These are phyloP conservation scores for Tulasnella sp. DNA, from an alignment of 768 basidiomycete genomes.

Conservation along the genomic window DNA sequence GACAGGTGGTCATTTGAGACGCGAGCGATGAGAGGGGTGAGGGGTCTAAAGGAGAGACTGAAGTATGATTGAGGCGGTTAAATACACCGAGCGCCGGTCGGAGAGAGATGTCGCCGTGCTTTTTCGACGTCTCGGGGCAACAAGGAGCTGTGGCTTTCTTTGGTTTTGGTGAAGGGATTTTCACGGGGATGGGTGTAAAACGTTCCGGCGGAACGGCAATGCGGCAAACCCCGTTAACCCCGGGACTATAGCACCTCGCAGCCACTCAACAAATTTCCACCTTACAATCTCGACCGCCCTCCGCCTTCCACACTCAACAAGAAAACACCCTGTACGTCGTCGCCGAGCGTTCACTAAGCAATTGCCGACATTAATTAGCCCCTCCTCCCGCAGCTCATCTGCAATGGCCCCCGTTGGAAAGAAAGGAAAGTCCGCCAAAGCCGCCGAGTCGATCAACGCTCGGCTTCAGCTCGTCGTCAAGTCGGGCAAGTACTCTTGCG, in stretches of 20 bases:
- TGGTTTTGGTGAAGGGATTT: not conserved
- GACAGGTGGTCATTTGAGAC: not conserved
- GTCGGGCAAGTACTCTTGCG: conserved; percentile 94
- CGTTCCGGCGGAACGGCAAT: not conserved
- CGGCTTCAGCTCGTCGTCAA: conserved; percentile 94
- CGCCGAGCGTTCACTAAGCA: not conserved
- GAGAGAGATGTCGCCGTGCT: not conserved
- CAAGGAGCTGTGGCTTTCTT: not conserved
- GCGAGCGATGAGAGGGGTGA: not conserved
- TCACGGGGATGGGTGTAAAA: not conserved
- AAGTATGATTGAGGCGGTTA: not conserved
- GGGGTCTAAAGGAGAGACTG: not conserved
- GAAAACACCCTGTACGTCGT: conserved; percentile 1
- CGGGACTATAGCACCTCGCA: not conserved
- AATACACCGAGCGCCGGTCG: too few relatives aligned
- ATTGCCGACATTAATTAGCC: not conserved
- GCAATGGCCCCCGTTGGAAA: conserved; percentile 81
- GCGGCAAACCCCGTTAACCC: not conserved
- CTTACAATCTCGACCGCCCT: not conserved
- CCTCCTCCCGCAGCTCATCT: not conserved
- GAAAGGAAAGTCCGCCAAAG: conserved; percentile 90
- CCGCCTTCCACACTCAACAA: conserved; percentile 3
- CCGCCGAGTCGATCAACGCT: conserved; percentile 85
- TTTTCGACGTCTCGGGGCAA: not conserved
- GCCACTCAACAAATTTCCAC: conserved; percentile 7